Evolutionary conservation across 352 stramenopile species (phyloP).

Genomic region (Nothophytophthora sp.): DNA sequence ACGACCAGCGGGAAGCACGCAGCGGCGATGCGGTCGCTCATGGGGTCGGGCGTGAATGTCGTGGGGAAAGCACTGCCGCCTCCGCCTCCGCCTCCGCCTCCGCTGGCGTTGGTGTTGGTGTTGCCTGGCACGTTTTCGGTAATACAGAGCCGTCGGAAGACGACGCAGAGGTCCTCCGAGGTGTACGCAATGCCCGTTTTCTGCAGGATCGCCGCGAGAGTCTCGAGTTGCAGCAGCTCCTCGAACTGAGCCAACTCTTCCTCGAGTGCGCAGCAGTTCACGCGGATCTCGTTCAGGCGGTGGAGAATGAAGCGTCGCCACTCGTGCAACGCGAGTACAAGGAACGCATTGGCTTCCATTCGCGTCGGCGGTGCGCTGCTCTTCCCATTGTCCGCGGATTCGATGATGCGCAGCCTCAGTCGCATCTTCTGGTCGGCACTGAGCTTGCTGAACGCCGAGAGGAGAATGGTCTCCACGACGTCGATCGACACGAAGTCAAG

Average conservation of each 20-base stretch:
- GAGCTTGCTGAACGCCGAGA: slow-evolving; percentile 51
- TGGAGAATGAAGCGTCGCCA: slow-evolving; percentile 73
- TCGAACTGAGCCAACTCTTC: slow-evolving; percentile 62
- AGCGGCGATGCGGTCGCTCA: slow-evolving; percentile 66
- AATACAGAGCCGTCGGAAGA: slow-evolving; percentile 62
- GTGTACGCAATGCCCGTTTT: slow-evolving; percentile 45
- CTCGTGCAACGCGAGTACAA: slow-evolving; percentile 61
- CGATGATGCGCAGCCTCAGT: slow-evolving; percentile 33
- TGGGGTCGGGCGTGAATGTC: slow-evolving; percentile 22
- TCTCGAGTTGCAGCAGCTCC: slow-evolving; percentile 51
- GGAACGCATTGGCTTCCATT: slow-evolving; percentile 52
- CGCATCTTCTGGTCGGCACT: slow-evolving; percentile 48
- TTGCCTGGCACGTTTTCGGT: slow-evolving; percentile 37
- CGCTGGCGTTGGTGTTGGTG: too few relatives aligned
- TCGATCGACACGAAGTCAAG: slow-evolving; percentile 39
- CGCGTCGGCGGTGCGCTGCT: not conserved
- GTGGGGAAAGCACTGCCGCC: slow-evolving; percentile 1
- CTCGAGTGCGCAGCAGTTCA: slow-evolving; percentile 58
- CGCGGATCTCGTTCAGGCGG: slow-evolving; percentile 69
- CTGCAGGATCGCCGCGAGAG: slow-evolving; percentile 47
- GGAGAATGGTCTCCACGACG: slow-evolving; percentile 44
- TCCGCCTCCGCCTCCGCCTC: too few relatives aligned
- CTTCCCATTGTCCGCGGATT: slow-evolving; percentile 15
- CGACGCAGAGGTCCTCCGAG: slow-evolving; percentile 59
- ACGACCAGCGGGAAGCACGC: slow-evolving; percentile 61